phyloP scores from a whole-genome alignment of 2,329 filamentous ascomycete genomes.

The Fusarium annulatum region DNA sequence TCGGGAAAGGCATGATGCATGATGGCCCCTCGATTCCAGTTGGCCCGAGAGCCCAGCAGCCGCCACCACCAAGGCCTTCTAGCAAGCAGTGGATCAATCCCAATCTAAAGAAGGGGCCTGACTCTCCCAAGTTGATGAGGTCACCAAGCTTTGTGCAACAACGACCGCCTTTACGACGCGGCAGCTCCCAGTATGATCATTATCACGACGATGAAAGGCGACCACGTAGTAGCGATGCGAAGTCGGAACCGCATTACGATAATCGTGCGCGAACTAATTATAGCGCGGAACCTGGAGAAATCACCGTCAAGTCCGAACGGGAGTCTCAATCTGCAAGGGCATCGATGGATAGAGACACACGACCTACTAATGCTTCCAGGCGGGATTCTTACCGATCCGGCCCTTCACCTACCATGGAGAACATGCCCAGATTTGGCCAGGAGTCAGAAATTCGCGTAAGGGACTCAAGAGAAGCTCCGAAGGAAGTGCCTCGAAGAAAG shows the following conservation, averaged over 20 bases:
- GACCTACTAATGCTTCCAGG: slow-evolving; percentile 23
- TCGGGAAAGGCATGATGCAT: slow-evolving; percentile 54
- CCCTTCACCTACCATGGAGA: slow-evolving; percentile 43
- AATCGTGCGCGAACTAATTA: slow-evolving; percentile 54
- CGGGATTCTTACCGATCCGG: slow-evolving; percentile 31
- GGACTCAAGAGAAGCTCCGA: slow-evolving; percentile 19
- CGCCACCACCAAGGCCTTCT: slow-evolving; percentile 58
- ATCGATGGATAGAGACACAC: slow-evolving; percentile 41
- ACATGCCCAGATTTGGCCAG: slow-evolving; percentile 27
- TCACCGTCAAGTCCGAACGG: slow-evolving; percentile 54
- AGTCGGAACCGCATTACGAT: slow-evolving; percentile 56
- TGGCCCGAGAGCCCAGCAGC: slow-evolving; percentile 64
- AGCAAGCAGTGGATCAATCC: slow-evolving; percentile 72
- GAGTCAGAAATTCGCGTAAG: slow-evolving; percentile 16
- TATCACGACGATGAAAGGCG: slow-evolving; percentile 56
- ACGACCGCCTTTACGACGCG: slow-evolving; percentile 52
- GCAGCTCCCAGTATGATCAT: slow-evolving; percentile 52
- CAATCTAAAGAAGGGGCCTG: slow-evolving; percentile 61
- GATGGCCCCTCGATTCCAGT: slow-evolving; percentile 63
- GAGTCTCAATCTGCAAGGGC: slow-evolving; percentile 51
- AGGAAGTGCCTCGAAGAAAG: slow-evolving; percentile 36
- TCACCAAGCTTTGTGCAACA: slow-evolving; percentile 62
- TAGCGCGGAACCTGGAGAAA: slow-evolving; percentile 61
- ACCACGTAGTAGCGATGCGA: slow-evolving; percentile 65
- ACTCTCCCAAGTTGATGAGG: slow-evolving; percentile 63